Conservation (phyloP, 225 moss, liverwort and hornwort genomes). For the Physcomitrium patens region DNA sequence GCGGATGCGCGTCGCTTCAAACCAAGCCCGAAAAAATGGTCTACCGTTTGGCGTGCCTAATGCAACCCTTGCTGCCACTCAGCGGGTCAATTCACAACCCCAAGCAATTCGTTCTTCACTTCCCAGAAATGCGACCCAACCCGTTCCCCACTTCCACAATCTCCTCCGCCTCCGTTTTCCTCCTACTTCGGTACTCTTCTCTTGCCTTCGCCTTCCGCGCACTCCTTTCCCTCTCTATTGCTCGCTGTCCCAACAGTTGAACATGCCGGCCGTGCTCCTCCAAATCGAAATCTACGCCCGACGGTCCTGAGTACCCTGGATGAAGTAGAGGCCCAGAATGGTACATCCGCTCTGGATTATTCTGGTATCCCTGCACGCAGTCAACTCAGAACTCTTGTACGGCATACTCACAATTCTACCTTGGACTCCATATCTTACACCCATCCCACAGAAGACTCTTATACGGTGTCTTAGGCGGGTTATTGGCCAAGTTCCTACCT, state of each 20-base stretch:
- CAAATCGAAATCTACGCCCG: conserved; percentile 96
- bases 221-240: conserved; percentile 25
- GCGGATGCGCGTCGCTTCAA: conserved; percentile 46
- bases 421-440: conserved; percentile 18
- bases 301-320: conserved; percentile 87
- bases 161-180: no score
- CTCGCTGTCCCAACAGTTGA: conserved; percentile 78
- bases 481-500: conserved; percentile 17
- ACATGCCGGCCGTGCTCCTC: conserved; percentile 94
- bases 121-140: no score
- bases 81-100: no score
- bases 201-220: no score
- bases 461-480: not conserved
- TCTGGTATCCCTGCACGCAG: conserved; percentile 81
- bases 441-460: not conserved
- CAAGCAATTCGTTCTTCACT: no score
- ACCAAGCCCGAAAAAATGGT: conserved; percentile 35
- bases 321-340: conserved; percentile 99
- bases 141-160: no score
- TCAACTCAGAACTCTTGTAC: conserved; percentile 53
- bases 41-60: conserved; percentile 33
- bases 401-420: conserved; percentile 47
- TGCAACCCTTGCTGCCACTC: no score
- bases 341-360: conserved; percentile 91
- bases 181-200: no score